Base-by-base conservation (phyloP, 371 early-diverging fungal genomes). In the Basidiobolus heterosporus region DNA sequence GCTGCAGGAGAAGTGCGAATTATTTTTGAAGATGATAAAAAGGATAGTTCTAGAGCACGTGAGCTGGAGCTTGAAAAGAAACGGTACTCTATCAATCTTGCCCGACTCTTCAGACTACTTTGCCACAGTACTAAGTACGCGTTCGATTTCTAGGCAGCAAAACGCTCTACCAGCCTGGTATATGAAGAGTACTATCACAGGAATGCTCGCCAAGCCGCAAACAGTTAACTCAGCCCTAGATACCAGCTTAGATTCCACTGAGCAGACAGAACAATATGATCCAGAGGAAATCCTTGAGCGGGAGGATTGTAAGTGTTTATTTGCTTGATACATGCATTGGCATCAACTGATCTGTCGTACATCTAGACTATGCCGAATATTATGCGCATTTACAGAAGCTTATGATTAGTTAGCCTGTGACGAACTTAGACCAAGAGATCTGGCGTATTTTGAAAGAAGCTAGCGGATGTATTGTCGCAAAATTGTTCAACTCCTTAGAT, bases 151-250 rank as follows among this genome's bases (percentile, higher is more conserved):
- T 44, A 61, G 62, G 44, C 73, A 72, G 47, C 85, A 80, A 58
- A 85, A 84, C 56, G 82, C 77, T 30, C 61, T 82, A 41, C 87
- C 83, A n/a, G 74, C 74, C 18, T 88, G 82, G 85, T 84, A 82
- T 60, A 73, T 71, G 18, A 75, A 71, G 41, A 76, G 75, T 45
- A 80, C 82, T 1, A 79, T 82, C 2, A 74, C 80, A 17, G 68
- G 69, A 5, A 65, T 30, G 30, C 3, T 30, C 30, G 30, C 30
- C 30, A 65, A 35, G 30, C 43, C 13, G 44, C 38, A 39, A 38
- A 36, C 23, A 19, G 16, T 3, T 36, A 48, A 30, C 18, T 2
- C 44, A 13, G 18, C 14, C 15, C 1, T 22, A 13, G 20, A 42
- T 20, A 18, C 13, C 13, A 47, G 24, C 20, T 13, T 7, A 30